These are phyloP conservation scores for Nakazawaea siamensis DNA, from an alignment of 805 yeast species.

Conservation along the genomic window DNA sequence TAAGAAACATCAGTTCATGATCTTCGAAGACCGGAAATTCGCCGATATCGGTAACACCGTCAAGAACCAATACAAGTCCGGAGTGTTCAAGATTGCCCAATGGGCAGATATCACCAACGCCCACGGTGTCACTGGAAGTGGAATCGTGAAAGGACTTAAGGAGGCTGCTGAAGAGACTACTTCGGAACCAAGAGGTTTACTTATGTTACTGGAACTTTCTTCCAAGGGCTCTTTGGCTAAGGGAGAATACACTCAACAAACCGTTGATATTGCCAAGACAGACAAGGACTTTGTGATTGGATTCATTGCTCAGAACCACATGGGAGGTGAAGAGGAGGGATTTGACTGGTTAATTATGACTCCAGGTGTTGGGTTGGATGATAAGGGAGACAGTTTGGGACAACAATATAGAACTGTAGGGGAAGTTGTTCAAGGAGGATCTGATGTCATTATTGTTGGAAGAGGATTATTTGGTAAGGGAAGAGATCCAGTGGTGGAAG, in stretches of 20 bases:
- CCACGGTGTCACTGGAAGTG: conserved; percentile 94
- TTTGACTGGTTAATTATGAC: conserved; percentile 97
- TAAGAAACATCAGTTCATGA: conserved; percentile 76
- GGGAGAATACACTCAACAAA: conserved; percentile 81
- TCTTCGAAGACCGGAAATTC: conserved; percentile 95
- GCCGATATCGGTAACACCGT: conserved; percentile 99
- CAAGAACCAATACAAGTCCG: conserved; percentile 86
- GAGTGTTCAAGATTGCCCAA: conserved; percentile 77
- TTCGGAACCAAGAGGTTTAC: conserved; percentile 74
- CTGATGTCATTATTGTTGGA: conserved; percentile 96
- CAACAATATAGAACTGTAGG: conserved; percentile 94
- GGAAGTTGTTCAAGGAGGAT: conserved; percentile 76
- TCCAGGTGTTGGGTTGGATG: conserved; percentile 97
- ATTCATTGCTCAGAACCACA: conserved; percentile 85
- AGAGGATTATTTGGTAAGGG: conserved; percentile 94
- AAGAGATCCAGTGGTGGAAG: conserved; percentile 83
- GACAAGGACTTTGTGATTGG: conserved; percentile 93
- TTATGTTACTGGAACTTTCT: conserved; percentile 94
- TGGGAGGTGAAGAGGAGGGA: conserved; percentile 77
- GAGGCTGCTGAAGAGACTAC: conserved; percentile 58
- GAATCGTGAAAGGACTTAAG: conserved; percentile 82
- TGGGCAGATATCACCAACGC: conserved; percentile 99
- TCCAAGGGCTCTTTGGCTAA: conserved; percentile 90
- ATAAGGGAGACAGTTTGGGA: conserved; percentile 91
- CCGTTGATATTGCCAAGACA: conserved; percentile 78